These are phyloP conservation scores for Peronosclerospora sorghi DNA, from an alignment of 352 stramenopile genomes.

Conservation along the genomic window DNA sequence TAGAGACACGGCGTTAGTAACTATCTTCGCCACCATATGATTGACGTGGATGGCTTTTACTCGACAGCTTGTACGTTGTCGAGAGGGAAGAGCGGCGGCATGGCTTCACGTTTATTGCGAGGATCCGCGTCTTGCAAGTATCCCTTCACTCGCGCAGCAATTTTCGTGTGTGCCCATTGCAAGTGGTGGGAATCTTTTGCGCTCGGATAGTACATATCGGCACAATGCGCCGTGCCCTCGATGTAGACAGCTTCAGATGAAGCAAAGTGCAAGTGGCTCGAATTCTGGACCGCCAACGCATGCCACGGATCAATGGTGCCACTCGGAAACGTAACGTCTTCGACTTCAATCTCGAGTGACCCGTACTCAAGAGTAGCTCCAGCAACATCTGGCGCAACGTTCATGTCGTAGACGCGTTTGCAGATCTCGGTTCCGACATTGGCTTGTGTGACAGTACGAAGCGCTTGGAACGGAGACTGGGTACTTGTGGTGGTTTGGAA, in stretches of 20 bases:
- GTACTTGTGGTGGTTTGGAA: constrained; percentile 64
- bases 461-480: constrained; percentile 48
- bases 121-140: constrained; percentile 25
- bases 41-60: too few species aligned
- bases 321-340: constrained; percentile 71
- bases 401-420: constrained; percentile 69
- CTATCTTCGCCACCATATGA: too few species aligned
- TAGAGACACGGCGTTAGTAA: neutral
- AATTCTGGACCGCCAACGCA: constrained; percentile 64
- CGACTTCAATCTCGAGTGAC: constrained; percentile 59
- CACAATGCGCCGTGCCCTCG: constrained; percentile 71
- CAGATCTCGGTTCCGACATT: constrained; percentile 71
- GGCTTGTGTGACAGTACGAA: constrained; percentile 57
- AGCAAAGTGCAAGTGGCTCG: constrained; percentile 39
- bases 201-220: constrained; percentile 74
- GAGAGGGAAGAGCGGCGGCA: neutral
- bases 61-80: constrained; percentile 15
- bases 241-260: constrained; percentile 60
- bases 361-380: constrained; percentile 72
- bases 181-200: constrained; percentile 36
- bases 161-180: constrained; percentile 60
- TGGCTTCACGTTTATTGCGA: neutral
- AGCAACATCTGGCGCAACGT: constrained; percentile 40
- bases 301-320: constrained; percentile 83
- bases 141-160: constrained; percentile 31